Conservation (phyloP, 495 filamentous ascomycete genomes). For the Aspergillus ellipticus region DNA sequence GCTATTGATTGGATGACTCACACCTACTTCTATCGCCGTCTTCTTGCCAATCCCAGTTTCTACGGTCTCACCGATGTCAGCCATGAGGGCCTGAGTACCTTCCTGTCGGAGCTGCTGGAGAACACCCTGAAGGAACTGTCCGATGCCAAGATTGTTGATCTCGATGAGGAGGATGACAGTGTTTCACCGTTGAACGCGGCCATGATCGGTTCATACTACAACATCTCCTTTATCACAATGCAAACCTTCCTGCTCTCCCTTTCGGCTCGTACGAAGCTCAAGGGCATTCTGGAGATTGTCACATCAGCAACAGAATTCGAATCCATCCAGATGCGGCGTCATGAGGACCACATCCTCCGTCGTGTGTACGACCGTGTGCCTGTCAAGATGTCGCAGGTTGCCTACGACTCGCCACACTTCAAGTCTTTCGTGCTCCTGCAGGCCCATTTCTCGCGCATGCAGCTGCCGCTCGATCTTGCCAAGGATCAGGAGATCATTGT, state of each 20-base stretch:
- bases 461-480: constrained; percentile 91
- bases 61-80: constrained; percentile 87
- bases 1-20: constrained; percentile 98
- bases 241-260: constrained; percentile 98
- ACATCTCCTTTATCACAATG: constrained; percentile 99
- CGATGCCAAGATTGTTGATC: constrained; percentile 92
- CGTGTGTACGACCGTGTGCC: constrained; percentile 93
- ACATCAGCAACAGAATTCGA: constrained; percentile 97
- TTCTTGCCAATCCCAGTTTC: constrained; percentile 96
- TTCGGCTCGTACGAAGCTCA: constrained; percentile 81
- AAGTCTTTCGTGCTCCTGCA: constrained; percentile 96
- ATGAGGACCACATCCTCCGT: constrained; percentile 83
- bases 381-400: constrained; percentile 84
- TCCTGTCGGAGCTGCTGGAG: constrained; percentile 94
- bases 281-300: constrained; percentile 94
- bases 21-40: constrained; percentile 95
- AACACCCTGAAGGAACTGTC: constrained; percentile 85
- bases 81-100: constrained; percentile 88
- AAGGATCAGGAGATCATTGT: constrained; percentile 93
- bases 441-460: constrained; percentile 96
- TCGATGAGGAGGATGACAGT: constrained; percentile 94
- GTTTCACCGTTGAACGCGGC: constrained; percentile 88
- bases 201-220: constrained; percentile 98
- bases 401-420: constrained; percentile 93
- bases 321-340: constrained; percentile 86